These are phyloP conservation scores for Eurotiales sp. DNA, from an alignment of 2,329 filamentous ascomycete species.

Conservation along the genomic window DNA sequence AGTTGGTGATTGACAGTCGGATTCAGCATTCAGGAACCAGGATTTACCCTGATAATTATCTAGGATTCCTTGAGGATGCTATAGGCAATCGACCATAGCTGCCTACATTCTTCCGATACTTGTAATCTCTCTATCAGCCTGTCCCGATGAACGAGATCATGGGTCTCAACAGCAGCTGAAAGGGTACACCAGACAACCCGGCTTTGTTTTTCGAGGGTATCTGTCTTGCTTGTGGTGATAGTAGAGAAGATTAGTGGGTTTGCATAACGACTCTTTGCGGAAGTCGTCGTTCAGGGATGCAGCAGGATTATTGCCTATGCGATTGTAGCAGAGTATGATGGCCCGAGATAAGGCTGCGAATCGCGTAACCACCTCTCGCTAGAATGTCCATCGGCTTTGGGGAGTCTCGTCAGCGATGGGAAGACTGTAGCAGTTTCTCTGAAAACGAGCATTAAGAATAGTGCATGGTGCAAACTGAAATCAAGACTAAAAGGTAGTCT, in stretches of 20 bases:
- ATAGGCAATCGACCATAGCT: not conserved
- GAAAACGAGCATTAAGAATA: not conserved
- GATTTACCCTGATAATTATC: no score
- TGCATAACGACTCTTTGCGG: not conserved
- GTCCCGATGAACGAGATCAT: constrained; percentile 7
- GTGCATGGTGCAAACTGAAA: not conserved
- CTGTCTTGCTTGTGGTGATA: constrained; percentile 2
- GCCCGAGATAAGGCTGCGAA: constrained; percentile 7
- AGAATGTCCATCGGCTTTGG: not conserved
- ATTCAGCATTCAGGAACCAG: no score
- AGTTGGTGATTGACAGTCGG: no score
- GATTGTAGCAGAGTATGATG: constrained; percentile 2
- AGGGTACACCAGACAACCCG: constrained; percentile 8
- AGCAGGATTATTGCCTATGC: not conserved
- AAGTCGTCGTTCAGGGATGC: not conserved
- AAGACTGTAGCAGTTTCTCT: constrained; percentile 1
- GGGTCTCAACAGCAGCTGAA: constrained; percentile 4
- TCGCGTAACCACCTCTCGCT: not conserved
- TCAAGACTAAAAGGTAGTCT: not conserved
- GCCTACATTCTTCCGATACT: constrained; percentile 6
- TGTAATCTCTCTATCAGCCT: constrained; percentile 4
- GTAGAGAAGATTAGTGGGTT: not conserved
- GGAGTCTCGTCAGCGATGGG: not conserved
- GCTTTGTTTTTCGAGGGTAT: constrained; percentile 5
- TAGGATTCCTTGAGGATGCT: no score